These are phyloP conservation scores for Huntiella omanensis DNA, from an alignment of 2,329 filamentous ascomycete genomes.

Conservation along the genomic window DNA sequence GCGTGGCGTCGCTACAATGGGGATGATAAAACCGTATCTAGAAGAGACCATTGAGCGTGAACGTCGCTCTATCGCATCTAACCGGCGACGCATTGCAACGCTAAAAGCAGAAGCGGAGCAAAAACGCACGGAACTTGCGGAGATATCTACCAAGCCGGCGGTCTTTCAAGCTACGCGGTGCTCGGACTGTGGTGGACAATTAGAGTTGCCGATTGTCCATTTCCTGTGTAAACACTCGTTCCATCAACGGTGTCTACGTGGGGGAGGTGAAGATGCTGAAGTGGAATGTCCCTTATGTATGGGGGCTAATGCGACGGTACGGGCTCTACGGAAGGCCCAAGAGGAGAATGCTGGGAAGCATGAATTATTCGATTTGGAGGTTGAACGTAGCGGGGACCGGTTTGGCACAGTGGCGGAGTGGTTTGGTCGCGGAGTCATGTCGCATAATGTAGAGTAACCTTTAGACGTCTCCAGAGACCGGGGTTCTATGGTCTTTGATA, in stretches of 20 bases:
- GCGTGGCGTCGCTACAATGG: constrained; percentile 72
- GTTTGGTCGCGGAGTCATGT: constrained; percentile 86
- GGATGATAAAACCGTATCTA: constrained; percentile 87
- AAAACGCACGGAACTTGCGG: constrained; percentile 60
- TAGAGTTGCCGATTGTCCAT: constrained; percentile 82
- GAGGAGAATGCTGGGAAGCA: constrained; percentile 72
- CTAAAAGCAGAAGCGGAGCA: constrained; percentile 69
- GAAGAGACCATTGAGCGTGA: constrained; percentile 77
- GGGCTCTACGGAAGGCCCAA: constrained; percentile 71
- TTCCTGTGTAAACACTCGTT: constrained; percentile 96
- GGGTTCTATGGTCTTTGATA: too few species aligned
- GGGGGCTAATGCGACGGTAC: constrained; percentile 67
- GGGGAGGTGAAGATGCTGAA: constrained; percentile 29
- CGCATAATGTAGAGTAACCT: constrained; percentile 22
- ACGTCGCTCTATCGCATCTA: constrained; percentile 62
- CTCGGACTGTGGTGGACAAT: constrained; percentile 54
- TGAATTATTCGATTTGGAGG: constrained; percentile 68
- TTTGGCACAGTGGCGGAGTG: constrained; percentile 89
- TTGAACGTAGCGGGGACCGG: constrained; percentile 59
- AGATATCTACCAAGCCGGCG: constrained; percentile 59
- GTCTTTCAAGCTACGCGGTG: constrained; percentile 87
- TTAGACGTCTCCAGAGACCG: too few species aligned
- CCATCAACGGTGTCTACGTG: constrained; percentile 67
- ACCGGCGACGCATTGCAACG: constrained; percentile 62
- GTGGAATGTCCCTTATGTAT: constrained; percentile 78